Evolutionary conservation across 148 eudicot genomes (phyloP).

Genomic region (Agrostemma githago): DNA sequence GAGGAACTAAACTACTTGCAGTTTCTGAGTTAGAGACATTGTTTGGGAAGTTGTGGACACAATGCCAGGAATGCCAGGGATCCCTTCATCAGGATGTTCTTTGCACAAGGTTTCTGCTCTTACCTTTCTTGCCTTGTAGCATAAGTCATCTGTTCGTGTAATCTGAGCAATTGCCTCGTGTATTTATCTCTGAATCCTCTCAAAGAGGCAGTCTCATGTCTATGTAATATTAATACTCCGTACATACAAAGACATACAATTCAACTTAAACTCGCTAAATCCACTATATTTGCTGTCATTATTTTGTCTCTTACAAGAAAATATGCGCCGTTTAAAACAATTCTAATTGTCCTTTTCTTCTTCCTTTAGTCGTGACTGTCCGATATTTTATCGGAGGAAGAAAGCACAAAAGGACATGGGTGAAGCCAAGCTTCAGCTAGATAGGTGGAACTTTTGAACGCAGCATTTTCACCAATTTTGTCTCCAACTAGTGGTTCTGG

Average conservation of each 20-base stretch:
- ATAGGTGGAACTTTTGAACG: slow-evolving; percentile 76
- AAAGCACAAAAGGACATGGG: slow-evolving; percentile 99
- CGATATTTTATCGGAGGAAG: slow-evolving; percentile 97
- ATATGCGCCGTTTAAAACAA: not conserved
- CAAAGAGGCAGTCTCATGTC: not conserved
- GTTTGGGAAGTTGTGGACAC: slow-evolving; percentile 96
- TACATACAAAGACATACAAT: too few species aligned
- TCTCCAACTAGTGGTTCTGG: not conserved
- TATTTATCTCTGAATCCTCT: not conserved
- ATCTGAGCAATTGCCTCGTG: slow-evolving; percentile 1
- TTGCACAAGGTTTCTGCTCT: slow-evolving; percentile 71
- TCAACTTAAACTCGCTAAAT: too few species aligned
- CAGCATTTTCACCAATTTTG: not conserved
- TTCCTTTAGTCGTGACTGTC: slow-evolving; percentile 85
- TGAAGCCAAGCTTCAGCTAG: slow-evolving; percentile 86
- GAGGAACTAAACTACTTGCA: slow-evolving; percentile 29
- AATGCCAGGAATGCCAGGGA: slow-evolving; percentile 99
- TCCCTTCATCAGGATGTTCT: slow-evolving; percentile 99
- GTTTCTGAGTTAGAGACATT: slow-evolving; percentile 89
- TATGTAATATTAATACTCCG: too few species aligned
- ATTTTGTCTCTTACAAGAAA: not conserved
- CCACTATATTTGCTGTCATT: too few species aligned
- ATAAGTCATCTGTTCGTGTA: not conserved
- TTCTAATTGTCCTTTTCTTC: not conserved
- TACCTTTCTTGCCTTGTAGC: not conserved